These are phyloP conservation scores for Neurospora sp. DNA, from an alignment of 495 filamentous ascomycete genomes.

Conservation along the genomic window DNA sequence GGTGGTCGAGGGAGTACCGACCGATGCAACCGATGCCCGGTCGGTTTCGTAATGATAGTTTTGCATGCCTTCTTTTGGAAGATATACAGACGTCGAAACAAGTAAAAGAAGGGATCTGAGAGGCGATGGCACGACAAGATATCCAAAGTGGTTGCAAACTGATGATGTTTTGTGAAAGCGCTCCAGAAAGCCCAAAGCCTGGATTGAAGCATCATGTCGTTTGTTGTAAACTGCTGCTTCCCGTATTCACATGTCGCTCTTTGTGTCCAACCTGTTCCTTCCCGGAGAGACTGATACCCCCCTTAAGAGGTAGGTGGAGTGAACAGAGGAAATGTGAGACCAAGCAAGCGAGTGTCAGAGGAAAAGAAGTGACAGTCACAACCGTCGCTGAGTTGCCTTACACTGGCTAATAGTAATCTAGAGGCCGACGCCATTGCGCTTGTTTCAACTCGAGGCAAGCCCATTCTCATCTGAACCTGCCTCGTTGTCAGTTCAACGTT, in stretches of 20 bases:
- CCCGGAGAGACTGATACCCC: not conserved
- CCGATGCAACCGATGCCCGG: constrained; percentile 1
- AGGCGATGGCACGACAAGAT: not conserved
- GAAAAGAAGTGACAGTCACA: not conserved
- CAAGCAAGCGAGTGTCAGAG: not conserved
- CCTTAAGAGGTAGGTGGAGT: not conserved
- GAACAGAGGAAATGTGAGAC: not conserved
- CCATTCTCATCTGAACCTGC: not conserved
- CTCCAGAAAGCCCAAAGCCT: not conserved
- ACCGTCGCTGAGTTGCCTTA: not conserved
- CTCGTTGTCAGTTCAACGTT: not conserved
- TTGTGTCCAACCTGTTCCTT: not conserved
- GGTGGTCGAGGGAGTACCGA: constrained; percentile 7
- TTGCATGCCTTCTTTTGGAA: not conserved
- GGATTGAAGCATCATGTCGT: not conserved
- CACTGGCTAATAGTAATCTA: not conserved
- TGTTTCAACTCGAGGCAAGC: not conserved
- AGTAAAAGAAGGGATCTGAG: not conserved
- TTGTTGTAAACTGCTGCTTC: constrained; percentile 14
- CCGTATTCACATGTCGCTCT: constrained; percentile 6
- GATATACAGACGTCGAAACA: not conserved
- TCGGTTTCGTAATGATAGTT: constrained; percentile 9
- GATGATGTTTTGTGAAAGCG: not conserved
- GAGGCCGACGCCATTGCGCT: not conserved
- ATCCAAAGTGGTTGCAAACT: not conserved